phyloP scores from a whole-genome alignment of 1,284 basidiomycete genomes.

The Leccinum subrobustum region DNA sequence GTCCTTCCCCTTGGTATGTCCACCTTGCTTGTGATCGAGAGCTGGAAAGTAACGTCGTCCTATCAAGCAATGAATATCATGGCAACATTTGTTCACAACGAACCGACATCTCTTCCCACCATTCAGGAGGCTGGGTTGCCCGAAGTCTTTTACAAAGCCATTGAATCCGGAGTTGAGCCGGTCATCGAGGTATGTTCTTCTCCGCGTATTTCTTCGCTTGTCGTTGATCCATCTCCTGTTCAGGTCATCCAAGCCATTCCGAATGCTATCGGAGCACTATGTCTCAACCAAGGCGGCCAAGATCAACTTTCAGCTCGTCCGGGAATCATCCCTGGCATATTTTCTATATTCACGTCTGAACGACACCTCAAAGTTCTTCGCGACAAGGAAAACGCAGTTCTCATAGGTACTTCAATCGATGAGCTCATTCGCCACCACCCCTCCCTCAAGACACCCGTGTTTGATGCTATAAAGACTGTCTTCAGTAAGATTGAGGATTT shows the following conservation, averaged over 20 bases:
- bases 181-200: constrained; percentile 70
- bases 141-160: constrained; percentile 83
- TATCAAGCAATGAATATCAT: constrained; percentile 91
- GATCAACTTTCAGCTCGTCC: constrained; percentile 77
- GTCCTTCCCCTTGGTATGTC: constrained; percentile 76
- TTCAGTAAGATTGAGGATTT: constrained; percentile 74
- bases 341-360: constrained; percentile 85
- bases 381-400: constrained; percentile 90
- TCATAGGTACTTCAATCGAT: constrained; percentile 89
- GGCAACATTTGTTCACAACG: constrained; percentile 98
- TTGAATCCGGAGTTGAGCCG: constrained; percentile 85
- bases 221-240: background rate
- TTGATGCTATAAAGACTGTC: constrained; percentile 71
- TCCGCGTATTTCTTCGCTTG: background rate
- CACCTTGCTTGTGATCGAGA: background rate
- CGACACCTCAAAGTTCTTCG: constrained; percentile 84
- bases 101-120: constrained; percentile 90
- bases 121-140: constrained; percentile 93
- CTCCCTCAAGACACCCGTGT: constrained; percentile 76
- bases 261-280: constrained; percentile 95
- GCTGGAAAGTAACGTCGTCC: constrained; percentile 6
- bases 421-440: constrained; percentile 98
- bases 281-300: constrained; percentile 90
- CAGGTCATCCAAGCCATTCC: constrained; percentile 87
- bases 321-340: constrained; percentile 80